Evolutionary conservation across 352 stramenopile species (phyloP), one percentile per base, ranked within the genome.

Genomic region (Blastocystis sp.): DNA sequence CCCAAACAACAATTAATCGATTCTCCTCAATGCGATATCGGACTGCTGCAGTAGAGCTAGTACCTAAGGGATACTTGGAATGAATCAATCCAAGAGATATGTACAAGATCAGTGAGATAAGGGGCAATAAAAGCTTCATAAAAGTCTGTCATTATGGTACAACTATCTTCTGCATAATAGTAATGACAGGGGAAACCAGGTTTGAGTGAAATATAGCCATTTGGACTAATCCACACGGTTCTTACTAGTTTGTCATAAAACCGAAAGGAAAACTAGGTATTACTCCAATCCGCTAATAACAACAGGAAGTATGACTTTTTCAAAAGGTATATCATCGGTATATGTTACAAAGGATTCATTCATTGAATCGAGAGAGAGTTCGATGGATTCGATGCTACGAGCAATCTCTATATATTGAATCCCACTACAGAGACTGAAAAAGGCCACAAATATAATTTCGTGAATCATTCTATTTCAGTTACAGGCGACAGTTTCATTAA

Each of bases 51-150:
- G 15, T 60, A 22, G 13, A 37, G 17, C 15, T 37, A 27, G 24
- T 17, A n/a, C 9, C 19, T 6, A 51, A 22, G 15, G 70, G 70
- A 81, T 62, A 40, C 70, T 81, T 48, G 17, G 19, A 33, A 3
- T 59, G 40, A 22, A 30, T 64, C 22, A 19, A 19, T 30, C 24
- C 13, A 2, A 60, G 35, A 30, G 6, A n/a, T 17, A n/a, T 9
- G 0, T 64, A 81, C 70, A 44, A 81, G 48, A 81, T 64, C 51
- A 30, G 40, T 62, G 0, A 81, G 2, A 64, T 81, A 81, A 0
- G 70, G 70, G 24, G 37, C 70, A 44, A 81, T 81, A n/a, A 81
- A 37, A 6, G 37, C 44, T 59, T 81, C 70, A n/a, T 81, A 81
- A 33, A 37, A 33, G 48, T 44, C 17, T 11, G 70, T 51, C 37